phyloP scores from a whole-genome alignment of 805 yeast species.

The Nakazawaea wickerhamii region DNA sequence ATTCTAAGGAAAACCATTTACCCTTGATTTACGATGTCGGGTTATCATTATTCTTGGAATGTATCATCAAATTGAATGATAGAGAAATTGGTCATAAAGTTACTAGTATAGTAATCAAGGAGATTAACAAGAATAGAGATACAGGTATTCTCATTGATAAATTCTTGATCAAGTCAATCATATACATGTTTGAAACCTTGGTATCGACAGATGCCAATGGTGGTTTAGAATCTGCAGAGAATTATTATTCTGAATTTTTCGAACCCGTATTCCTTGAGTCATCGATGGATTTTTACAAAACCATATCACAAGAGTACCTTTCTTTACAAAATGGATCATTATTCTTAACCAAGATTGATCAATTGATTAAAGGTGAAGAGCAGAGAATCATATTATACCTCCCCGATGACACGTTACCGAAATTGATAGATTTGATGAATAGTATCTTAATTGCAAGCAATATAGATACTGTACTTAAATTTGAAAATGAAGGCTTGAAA shows the following conservation, averaged over 20 bases:
- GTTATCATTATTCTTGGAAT: constrained; percentile 56
- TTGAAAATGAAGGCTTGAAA: constrained; percentile 51
- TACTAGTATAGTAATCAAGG: constrained; percentile 44
- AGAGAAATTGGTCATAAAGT: constrained; percentile 47
- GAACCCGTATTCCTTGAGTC: constrained; percentile 58
- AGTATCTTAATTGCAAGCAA: constrained; percentile 52
- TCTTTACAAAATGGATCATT: constrained; percentile 42
- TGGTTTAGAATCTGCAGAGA: constrained; percentile 35
- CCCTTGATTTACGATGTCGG: constrained; percentile 72
- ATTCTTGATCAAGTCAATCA: constrained; percentile 51
- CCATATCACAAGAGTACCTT: constrained; percentile 39
- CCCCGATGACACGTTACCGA: constrained; percentile 49
- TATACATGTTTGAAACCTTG: constrained; percentile 68
- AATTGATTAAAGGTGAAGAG: constrained; percentile 59
- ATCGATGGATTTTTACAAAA: constrained; percentile 51
- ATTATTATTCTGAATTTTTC: constrained; percentile 56
- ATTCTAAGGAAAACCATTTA: constrained; percentile 60
- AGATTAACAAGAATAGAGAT: constrained; percentile 49
- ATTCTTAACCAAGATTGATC: constrained; percentile 46
- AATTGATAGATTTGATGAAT: constrained; percentile 51
- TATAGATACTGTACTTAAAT: constrained; percentile 47
- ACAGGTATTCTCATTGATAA: constrained; percentile 53
- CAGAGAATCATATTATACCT: constrained; percentile 47
- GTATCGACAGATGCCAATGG: too few relatives aligned
- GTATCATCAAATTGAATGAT: constrained; percentile 45